phyloP scores from a whole-genome alignment of 2,329 filamentous ascomycete genomes.

The Myrmaecium sp. region DNA sequence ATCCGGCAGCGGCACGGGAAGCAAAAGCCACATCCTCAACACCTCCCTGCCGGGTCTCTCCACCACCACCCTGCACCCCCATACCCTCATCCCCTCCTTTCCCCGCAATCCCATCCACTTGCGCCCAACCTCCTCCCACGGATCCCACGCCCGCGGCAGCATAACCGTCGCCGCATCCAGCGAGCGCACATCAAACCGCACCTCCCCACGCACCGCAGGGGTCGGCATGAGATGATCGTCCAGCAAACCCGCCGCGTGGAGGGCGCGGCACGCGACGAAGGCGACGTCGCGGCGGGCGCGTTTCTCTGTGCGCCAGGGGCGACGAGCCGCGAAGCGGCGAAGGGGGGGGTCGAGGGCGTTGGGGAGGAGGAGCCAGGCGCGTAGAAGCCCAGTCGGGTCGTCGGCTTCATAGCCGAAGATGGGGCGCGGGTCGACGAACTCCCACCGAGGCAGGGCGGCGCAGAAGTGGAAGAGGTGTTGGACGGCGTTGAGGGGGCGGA shows the following conservation, averaged over 20 bases:
- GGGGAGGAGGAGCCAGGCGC: constrained; percentile 59
- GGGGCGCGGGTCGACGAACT: constrained; percentile 48
- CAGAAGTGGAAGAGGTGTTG: constrained; percentile 76
- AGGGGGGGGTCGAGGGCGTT: constrained; percentile 47
- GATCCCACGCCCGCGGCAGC: too few species aligned
- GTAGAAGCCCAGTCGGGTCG: too few species aligned
- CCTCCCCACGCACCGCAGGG: constrained; percentile 18
- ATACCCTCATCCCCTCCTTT: too few species aligned
- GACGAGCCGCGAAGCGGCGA: constrained; percentile 34
- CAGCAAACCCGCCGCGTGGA: constrained; percentile 55
- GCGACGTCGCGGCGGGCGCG: constrained; percentile 67
- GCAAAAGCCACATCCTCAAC: too few species aligned
- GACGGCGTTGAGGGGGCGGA: constrained; percentile 56
- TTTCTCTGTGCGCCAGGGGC: constrained; percentile 51
- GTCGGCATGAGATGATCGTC: constrained; percentile 63
- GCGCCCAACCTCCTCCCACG: too few species aligned
- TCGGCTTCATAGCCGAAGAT: constrained; percentile 44
- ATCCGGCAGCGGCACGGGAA: too few species aligned
- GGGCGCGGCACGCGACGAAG: constrained; percentile 57
- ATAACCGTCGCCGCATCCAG: too few species aligned
- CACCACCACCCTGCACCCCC: too few species aligned
- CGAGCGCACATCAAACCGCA: too few species aligned
- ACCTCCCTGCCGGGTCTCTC: too few species aligned
- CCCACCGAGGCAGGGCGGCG: constrained; percentile 35
- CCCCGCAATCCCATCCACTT: too few species aligned